Conservation (phyloP, 306 rosid species). For the Castanea sativa region DNA sequence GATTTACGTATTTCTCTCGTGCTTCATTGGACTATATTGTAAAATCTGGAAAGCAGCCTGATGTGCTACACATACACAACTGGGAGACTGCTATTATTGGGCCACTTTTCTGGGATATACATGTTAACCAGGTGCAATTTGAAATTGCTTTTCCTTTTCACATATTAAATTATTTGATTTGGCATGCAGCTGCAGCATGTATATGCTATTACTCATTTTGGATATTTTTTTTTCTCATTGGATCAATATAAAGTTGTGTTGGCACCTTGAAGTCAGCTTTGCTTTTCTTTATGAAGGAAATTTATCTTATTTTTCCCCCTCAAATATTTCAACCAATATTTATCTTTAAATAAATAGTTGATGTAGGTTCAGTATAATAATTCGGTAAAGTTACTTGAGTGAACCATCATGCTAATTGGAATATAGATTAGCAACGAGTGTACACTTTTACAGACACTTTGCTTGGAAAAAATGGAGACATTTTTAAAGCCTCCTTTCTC, state of each 20-base stretch:
- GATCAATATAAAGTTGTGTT: too few species aligned
- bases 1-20: slow-evolving; percentile 91
- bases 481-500: neutral
- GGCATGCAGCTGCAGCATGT: too few species aligned
- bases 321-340: neutral
- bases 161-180: neutral
- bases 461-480: neutral
- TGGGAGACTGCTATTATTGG: slow-evolving; percentile 94
- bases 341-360: neutral
- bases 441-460: neutral
- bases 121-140: slow-evolving; percentile 64
- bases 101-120: slow-evolving; percentile 95
- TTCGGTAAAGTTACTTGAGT: neutral
- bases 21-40: slow-evolving; percentile 87
- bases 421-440: neutral
- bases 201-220: too few species aligned
- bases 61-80: slow-evolving; percentile 80
- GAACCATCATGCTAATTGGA: neutral
- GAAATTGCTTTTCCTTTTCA: neutral
- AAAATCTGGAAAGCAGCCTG: slow-evolving; percentile 85
- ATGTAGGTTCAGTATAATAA: neutral
- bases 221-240: too few species aligned
- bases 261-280: neutral
- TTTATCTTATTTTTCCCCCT: neutral
- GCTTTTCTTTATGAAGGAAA: neutral